Conservation (phyloP, 2,329 filamentous ascomycete genomes). For the Spiromastix sp. region DNA sequence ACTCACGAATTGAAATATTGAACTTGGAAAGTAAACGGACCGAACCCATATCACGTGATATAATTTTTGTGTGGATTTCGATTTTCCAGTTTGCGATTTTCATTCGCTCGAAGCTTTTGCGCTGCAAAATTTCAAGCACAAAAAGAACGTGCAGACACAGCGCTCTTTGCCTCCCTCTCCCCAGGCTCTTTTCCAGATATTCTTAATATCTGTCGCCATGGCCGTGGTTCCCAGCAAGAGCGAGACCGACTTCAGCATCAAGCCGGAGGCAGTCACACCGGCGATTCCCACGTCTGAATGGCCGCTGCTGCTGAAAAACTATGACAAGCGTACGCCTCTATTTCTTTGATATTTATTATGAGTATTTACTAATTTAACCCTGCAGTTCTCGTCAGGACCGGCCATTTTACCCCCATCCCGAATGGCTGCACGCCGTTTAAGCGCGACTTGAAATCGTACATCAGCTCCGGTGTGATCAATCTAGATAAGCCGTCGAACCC, state of each 20-base stretch:
- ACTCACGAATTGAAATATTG: neutral
- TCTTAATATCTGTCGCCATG: too few relatives aligned
- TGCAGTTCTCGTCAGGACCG: constrained; percentile 79
- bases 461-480: constrained; percentile 97
- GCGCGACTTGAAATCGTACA: constrained; percentile 93
- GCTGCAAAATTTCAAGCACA: constrained; percentile 3
- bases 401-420: constrained; percentile 94
- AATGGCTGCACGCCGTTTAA: constrained; percentile 83
- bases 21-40: neutral
- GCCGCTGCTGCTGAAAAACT: constrained; percentile 93
- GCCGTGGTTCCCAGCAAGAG: too few relatives aligned
- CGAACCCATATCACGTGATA: neutral
- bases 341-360: neutral
- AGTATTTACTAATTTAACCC: constrained; percentile 11
- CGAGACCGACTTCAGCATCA: constrained; percentile 75
- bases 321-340: constrained; percentile 65
- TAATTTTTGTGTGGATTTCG: neutral
- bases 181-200: too few relatives aligned
- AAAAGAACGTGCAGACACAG: neutral
- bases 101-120: constrained; percentile 3
- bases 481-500: constrained; percentile 96
- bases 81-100: constrained; percentile 1
- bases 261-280: constrained; percentile 74
- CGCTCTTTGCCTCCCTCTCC: too few relatives aligned
- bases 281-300: constrained; percentile 77